Evolutionary conservation across 208 protist genomes (phyloP).

Genomic region (Wallacemonas sp.): DNA sequence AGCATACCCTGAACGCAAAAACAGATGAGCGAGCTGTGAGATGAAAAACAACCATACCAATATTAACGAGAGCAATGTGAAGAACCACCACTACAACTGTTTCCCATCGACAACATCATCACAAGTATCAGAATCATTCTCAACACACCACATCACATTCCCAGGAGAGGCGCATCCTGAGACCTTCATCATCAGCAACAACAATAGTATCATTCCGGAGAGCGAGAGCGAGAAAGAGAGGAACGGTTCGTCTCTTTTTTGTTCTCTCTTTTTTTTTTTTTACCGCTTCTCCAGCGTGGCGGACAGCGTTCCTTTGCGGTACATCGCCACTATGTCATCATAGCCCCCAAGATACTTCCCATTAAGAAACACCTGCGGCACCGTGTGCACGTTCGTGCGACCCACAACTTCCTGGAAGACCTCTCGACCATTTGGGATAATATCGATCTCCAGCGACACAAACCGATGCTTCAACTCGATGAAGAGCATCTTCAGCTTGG

Average conservation of each 20-base stretch:
- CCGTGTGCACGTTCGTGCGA: slow-evolving; percentile 72
- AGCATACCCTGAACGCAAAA: too few species aligned
- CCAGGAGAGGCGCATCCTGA: too few species aligned
- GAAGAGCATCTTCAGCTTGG: slow-evolving; percentile 79
- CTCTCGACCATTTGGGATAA: slow-evolving; percentile 85
- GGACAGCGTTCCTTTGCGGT: slow-evolving; percentile 59
- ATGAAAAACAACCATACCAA: too few species aligned
- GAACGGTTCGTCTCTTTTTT: too few species aligned
- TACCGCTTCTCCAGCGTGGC: slow-evolving; percentile 54
- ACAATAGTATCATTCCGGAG: too few species aligned
- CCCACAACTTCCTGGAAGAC: slow-evolving; percentile 78
- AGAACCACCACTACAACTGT: too few species aligned
- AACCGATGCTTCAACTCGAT: slow-evolving; percentile 85
- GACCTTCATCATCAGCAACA: too few species aligned
- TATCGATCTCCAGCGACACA: slow-evolving; percentile 85
- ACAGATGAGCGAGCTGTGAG: too few species aligned
- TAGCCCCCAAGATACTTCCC: slow-evolving; percentile 87
- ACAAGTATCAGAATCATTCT: too few species aligned
- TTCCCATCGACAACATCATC: too few species aligned
- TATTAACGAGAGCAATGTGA: too few species aligned
- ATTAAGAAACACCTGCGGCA: slow-evolving; percentile 83
- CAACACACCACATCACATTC: too few species aligned
- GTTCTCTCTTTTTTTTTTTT: background rate
- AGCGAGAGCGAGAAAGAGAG: slow-evolving; percentile 2
- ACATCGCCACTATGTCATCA: slow-evolving; percentile 77